Evolutionary conservation across 805 yeast genomes (phyloP), one percentile per base, ranked within the genome.

Genomic region (Ogataea salicorniae): DNA sequence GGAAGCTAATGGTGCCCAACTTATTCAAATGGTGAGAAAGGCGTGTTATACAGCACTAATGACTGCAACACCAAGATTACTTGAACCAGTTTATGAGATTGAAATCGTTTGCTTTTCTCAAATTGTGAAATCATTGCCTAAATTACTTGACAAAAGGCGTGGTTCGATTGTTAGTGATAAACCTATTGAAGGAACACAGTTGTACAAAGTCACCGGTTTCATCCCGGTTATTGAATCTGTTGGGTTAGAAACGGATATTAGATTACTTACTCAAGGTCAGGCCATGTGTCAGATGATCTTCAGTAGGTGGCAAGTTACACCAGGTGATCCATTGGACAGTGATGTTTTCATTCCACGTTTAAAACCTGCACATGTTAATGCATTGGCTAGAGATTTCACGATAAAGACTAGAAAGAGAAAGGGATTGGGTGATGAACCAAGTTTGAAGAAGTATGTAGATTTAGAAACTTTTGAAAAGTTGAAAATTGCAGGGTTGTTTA

Each of bases 191-290:
- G 97, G 88, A 0, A 83, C 98, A 0, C 85, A 79, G 13, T 65
- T 92, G 9, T 79, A 73, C 56, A 74, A 70, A 49, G 68, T 89
- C 0, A 68, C 68, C 37, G 96, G 91, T 0, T 66, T 64, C 31
- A 69, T 94, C 0, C 99, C 99, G 0, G 94, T 87, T 1, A 86
- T 94, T 41, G 99, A 94, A 53, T 84, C 97, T 2, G 71, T 84
- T 46, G 99, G 98, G 0, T 73, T 94, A 41, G 97, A 88, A 59
- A 81, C 95, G 0, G 99, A 94, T 62, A 67, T 94, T 33, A 67
- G 96, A 52, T 64, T 88, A 13, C 77, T 82, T 13, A 81, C 96
- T 0, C 82, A 80, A 52, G 97, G 97, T 5, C 84, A 79, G 56
- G 91, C 94, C 0, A 74, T 80, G 72, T 79, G 89, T 41, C 79